Evolutionary conservation across 2,329 filamentous ascomycete genomes (phyloP), one percentile per base, ranked within the genome.

Genomic region (Phialophora verrucosa): DNA sequence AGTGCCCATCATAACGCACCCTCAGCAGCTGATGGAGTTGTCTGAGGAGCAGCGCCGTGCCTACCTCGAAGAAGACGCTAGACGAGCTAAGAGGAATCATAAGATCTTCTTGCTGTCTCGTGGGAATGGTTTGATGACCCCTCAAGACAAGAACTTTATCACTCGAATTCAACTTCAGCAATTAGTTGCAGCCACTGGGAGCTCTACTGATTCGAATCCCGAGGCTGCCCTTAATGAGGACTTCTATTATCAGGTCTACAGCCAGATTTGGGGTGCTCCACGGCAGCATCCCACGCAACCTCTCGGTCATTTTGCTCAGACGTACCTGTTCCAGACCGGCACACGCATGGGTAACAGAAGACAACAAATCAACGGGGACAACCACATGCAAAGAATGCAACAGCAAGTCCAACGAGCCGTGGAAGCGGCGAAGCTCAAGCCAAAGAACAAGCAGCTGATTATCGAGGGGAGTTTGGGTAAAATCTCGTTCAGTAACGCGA

Each of bases 121-220:
- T 80, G 93, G 96, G 74, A 99, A 99, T 75, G 95, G 95, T 27
- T 81, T 99, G 68, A 99, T 99, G 95, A 99, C 95, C 3, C 95
- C 95, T 0, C 94, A 98, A 76, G 95, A 99, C 80, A 99, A 99
- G 84, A 99, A 97, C 77, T 99, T 98, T 79, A 97, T 99, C 72
- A 98, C 95, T 4, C 89, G 95, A 20, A 99, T 99, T 71, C 95
- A 99, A 77, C 85, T 99, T 60, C 95, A 99, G 80, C 95, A 99
- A 77, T 86, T 99, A 42, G 92, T 99, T 62, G 89, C 94, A 11
- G 93, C 95, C 8, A 96, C 93, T 27, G 94, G 94, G 10, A 95
- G 93, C 74, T 86, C 93, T 3, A 90, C 90, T 61, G 93, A 96
- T 69, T 86, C 89, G 54, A 90, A 90, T 54, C 87, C 88, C 0